Base-by-base conservation (phyloP, 2,329 filamentous ascomycete species). In the Xylaria sp. region DNA sequence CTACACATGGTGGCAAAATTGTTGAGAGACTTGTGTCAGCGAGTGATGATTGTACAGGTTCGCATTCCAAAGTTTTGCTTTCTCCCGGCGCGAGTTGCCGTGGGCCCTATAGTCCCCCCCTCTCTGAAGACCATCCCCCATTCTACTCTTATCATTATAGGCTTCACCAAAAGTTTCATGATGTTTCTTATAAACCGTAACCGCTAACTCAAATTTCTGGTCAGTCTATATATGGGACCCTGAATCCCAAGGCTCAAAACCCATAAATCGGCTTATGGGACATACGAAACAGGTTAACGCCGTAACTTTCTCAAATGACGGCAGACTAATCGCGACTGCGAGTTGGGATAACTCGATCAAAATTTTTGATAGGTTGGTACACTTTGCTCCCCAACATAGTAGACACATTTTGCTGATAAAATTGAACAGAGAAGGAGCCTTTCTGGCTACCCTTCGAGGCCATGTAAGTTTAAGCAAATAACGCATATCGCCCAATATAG, bases 271-370 rank as follows among this genome's bases (percentile, higher is more conserved):
- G 39, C 87, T 98, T 81, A 82, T 93, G n/a, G 96, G 96, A 1
- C 96, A 99, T 77, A 93, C 98, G 79, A 98, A 98, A 82, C 93
- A 95, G 77, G 94, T 98, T 73, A 98, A 98, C 79, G 93, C 98
- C 78, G 94, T 98, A 56, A 92, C 91, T 0, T 98, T 98, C 81
- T 97, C 93, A 0, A 94, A 95, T 0, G 94, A 98, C 76, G 95
- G 94, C 39, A 85, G 88, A 8, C 86, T 95, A 67, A 94, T 99
- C 74, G 68, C 96, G 8, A 97, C 92, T 45, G 90, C 93, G 8
- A 91, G 91, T 3, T 99, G 95, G 83, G 96, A 99, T 79, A 99
- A 98, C 78, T 93, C 95, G 75, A 93, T 95, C 74, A 97, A 97
- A 81, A 82, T 98, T 30, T 98, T 73, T 64, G 88, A 77, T 92